A percentile compares a stretch with the other conserved stretches of the same genome.
Evolutionary conservation across 139 green algal species (phyloP).

Genomic region (Monoraphidium neglectum): DNA sequence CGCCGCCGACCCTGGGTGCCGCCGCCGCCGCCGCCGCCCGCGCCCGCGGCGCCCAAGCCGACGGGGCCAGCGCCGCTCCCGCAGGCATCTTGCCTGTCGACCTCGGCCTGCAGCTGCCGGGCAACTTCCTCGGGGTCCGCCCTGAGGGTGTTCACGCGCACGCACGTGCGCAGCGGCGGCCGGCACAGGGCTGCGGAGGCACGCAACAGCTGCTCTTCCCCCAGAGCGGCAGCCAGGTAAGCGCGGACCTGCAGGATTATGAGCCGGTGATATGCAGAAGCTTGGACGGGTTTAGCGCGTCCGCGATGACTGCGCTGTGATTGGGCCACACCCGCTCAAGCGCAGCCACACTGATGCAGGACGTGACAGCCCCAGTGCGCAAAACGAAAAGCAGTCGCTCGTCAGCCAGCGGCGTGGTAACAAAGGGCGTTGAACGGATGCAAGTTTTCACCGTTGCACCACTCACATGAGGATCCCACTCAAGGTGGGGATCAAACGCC

Average conservation of each 20-base stretch:
- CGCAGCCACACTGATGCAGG: too few relatives aligned
- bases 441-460: background rate
- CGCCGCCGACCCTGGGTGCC: background rate
- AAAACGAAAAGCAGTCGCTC: too few relatives aligned
- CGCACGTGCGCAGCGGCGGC: slow-evolving; percentile 65
- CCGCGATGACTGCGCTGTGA: too few relatives aligned
- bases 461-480: background rate
- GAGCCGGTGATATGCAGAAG: too few relatives aligned
- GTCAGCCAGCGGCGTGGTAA: too few relatives aligned
- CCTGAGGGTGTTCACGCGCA: slow-evolving; percentile 73
- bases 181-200: slow-evolving; percentile 49
- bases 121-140: slow-evolving; percentile 42
- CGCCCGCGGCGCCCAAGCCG: background rate
- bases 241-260: slow-evolving; percentile 45
- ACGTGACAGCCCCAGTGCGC: too few relatives aligned
- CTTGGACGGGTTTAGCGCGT: too few relatives aligned
- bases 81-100: background rate
- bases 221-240: slow-evolving; percentile 62
- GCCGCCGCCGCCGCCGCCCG: background rate
- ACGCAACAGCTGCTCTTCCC: slow-evolving; percentile 28
- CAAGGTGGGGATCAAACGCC: background rate
- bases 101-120: background rate
- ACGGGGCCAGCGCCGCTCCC: background rate
- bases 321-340: too few relatives aligned
- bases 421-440: background rate